Base-by-base conservation (phyloP, 208 protist genomes). In the Tritrichomonas musculus region DNA sequence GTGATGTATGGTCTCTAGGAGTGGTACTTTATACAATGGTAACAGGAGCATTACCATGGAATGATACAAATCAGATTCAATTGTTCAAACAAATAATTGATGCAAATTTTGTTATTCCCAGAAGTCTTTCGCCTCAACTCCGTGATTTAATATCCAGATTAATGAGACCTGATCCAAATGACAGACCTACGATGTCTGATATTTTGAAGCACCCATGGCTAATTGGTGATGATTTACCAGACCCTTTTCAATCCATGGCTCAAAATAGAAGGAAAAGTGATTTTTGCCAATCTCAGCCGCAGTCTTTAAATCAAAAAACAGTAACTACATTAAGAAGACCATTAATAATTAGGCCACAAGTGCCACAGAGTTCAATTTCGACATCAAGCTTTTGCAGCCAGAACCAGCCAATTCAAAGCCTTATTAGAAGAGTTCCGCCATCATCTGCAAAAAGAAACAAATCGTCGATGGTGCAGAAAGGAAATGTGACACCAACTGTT, bases 1-100 rank as follows among this genome's bases (percentile, higher is more conserved):
- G 27, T 39, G 77, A 88, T 39, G 41, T 88, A 11, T 88, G 77
- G 77, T 88, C 77, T 27, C 77, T 88, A n/a, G 77, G 77, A 8
- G 77, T 88, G 33, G 77, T 88, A 3, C 17, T 88, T 1, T 88
- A 47, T 39, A 88, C 77, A 36, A 88, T 88, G 41, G 41, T 49
- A 33, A 88, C 77, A 17, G 77, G 77, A 0, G 77, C 47, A 33
- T 27, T 88, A 33, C 77, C 77, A 39, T 88, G 77, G 77, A 39
- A 44, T 8, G 41, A 88, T 20, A 88, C 47, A 53, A 57, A 57
- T 53, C 77, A 88, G 25, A 20, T 27, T 3, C 41, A 88, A 30
- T 27, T 88, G 27, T 88, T 57, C 44, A 25, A 88, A 39, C 77
- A 88, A 20, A 88, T 88, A 13, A 57, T 36, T 27, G 47, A 44